These are phyloP conservation scores for Haematococcus sp. DNA, from an alignment of 139 green algal genomes.

Conservation along the genomic window DNA sequence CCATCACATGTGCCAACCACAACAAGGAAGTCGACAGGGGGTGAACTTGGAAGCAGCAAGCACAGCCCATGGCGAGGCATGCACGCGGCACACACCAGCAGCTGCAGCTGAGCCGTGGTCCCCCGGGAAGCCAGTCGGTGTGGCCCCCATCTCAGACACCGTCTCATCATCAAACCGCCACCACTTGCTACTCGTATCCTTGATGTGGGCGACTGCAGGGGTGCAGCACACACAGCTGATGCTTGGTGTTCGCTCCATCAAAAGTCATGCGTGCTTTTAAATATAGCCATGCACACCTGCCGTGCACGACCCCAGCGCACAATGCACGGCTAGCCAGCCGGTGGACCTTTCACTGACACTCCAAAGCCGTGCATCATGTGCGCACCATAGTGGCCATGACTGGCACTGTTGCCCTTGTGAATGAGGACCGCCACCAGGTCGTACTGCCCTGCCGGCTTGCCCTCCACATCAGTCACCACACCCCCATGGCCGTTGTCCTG, in stretches of 20 bases:
- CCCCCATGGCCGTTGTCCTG: background rate
- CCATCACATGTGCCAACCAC: too few relatives aligned
- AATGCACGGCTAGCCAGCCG: background rate
- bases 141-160: slow-evolving; percentile 48
- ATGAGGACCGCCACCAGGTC: slow-evolving; percentile 81
- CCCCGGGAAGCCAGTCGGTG: slow-evolving; percentile 36
- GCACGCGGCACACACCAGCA: too few relatives aligned
- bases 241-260: too few relatives aligned
- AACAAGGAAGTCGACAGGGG: too few relatives aligned
- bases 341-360: background rate
- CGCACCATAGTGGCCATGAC: slow-evolving; percentile 81
- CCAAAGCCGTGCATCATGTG: background rate
- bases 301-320: too few relatives aligned
- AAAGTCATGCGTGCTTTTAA: too few relatives aligned
- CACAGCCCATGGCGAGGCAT: too few relatives aligned
- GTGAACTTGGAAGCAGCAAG: too few relatives aligned
- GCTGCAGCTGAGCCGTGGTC: slow-evolving; percentile 23
- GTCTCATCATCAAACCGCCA: slow-evolving; percentile 87
- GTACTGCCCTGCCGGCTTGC: slow-evolving; percentile 38
- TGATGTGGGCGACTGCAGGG: slow-evolving; percentile 39
- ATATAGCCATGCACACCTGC: too few relatives aligned
- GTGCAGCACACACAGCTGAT: too few relatives aligned
- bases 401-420: slow-evolving; percentile 78
- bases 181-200: slow-evolving; percentile 52
- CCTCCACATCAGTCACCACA: background rate